A percentile compares a stretch with the other conserved stretches of the same genome.
phyloP scores from a whole-genome alignment of 352 stramenopile species.

The Phytophthora vignae region DNA sequence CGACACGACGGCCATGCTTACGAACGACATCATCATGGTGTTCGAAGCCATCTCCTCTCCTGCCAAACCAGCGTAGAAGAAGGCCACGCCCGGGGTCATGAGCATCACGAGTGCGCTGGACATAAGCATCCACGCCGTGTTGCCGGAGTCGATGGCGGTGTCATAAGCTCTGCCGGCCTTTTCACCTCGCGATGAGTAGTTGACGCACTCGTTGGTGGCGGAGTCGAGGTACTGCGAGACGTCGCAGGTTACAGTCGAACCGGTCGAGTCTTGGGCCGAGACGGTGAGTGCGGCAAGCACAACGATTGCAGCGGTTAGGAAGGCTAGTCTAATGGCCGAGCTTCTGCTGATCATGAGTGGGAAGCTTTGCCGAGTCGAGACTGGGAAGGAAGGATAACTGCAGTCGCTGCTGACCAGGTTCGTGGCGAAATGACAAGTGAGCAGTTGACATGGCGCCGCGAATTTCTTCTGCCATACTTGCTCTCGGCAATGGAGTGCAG shows the following conservation, averaged over 20 bases:
- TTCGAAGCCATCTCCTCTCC: conserved; percentile 82
- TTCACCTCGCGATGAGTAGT: conserved; percentile 39
- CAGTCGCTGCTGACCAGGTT: background rate
- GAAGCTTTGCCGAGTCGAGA: conserved; percentile 1
- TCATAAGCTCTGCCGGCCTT: conserved; percentile 48
- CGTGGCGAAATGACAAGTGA: background rate
- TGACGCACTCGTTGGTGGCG: conserved; percentile 49
- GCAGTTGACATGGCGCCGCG: background rate
- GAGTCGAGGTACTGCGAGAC: conserved; percentile 53
- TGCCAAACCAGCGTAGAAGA: conserved; percentile 87
- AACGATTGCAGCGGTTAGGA: conserved; percentile 3
- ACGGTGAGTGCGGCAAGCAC: conserved; percentile 34
- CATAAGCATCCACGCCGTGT: conserved; percentile 77
- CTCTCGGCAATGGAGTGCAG: background rate
- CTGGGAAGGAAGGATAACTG: too few species aligned
- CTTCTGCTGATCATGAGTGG: conserved; percentile 25
- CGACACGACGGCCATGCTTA: conserved; percentile 80
- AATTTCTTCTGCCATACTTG: background rate
- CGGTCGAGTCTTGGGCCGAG: conserved; percentile 29
- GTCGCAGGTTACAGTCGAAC: conserved; percentile 36
- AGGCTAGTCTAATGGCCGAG: background rate
- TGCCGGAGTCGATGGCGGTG: conserved; percentile 51
- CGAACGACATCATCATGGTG: conserved; percentile 87
- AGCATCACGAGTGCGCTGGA: conserved; percentile 72
- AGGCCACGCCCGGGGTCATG: conserved; percentile 77